A percentile compares a stretch with the other conserved stretches of the same genome.
Evolutionary conservation across 306 rosid genomes (phyloP).

Genomic region (Nissolia schottii): DNA sequence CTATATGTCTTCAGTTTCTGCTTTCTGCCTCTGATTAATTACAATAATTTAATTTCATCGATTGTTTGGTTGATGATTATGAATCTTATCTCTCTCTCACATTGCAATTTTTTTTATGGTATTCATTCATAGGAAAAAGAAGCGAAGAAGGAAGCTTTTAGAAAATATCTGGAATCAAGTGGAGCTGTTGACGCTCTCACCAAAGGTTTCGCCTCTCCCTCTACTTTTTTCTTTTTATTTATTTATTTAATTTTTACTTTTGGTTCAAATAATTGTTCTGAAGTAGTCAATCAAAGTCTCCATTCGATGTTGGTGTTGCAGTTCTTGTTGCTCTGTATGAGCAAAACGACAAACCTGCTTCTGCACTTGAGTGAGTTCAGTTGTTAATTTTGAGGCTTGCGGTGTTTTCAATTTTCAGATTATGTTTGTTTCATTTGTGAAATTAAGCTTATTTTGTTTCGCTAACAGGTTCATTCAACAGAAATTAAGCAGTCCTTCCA

Average conservation of each 20-base stretch:
- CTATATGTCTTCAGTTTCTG: background rate
- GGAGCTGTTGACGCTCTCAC: conserved; percentile 93
- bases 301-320: conserved; percentile 21
- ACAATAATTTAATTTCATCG: too few species aligned
- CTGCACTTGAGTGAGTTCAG: conserved; percentile 79
- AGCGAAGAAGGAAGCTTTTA: conserved; percentile 82
- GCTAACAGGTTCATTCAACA: conserved; percentile 84
- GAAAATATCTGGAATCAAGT: conserved; percentile 91
- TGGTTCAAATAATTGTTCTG: background rate
- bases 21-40: background rate
- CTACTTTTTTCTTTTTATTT: background rate
- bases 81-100: background rate
- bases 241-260: background rate
- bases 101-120: background rate
- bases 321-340: conserved; percentile 90
- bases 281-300: background rate
- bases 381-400: background rate
- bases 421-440: background rate
- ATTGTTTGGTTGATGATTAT: background rate
- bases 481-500: conserved; percentile 72
- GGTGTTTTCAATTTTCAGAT: conserved; percentile 12
- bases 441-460: background rate
- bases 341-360: conserved; percentile 94
- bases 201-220: conserved; percentile 50
- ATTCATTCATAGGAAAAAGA: conserved; percentile 59